A percentile compares a stretch with the other conserved stretches of the same genome.
Evolutionary conservation across 2,329 filamentous ascomycete species (phyloP).

Genomic region (Dactylellina parvicollis): DNA sequence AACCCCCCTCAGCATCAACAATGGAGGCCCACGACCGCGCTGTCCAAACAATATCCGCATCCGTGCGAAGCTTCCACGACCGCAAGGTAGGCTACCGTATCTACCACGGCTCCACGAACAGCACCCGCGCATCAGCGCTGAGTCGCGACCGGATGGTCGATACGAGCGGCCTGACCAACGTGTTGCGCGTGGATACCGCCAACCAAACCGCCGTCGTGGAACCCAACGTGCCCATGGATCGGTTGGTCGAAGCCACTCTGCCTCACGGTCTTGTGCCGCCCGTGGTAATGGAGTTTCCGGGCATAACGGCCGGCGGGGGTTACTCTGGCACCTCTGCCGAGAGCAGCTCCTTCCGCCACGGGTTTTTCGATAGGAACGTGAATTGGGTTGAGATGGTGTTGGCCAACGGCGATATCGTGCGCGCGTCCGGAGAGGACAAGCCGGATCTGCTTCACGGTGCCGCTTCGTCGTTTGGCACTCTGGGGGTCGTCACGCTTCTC

Average conservation of each 20-base stretch:
- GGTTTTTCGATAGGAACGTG: conserved; percentile 73
- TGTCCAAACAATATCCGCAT: conserved; percentile 64
- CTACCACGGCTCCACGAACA: conserved; percentile 69
- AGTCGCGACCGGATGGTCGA: conserved; percentile 64
- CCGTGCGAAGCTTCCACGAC: conserved; percentile 64
- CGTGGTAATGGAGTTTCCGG: conserved; percentile 77
- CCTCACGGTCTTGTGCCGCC: conserved; percentile 69
- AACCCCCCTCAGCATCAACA: background rate
- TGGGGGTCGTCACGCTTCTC: conserved; percentile 71
- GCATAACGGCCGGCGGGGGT: conserved; percentile 74
- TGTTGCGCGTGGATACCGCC: conserved; percentile 63
- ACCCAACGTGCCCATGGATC: conserved; percentile 76
- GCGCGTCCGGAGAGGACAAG: conserved; percentile 64
- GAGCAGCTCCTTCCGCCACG: conserved; percentile 73
- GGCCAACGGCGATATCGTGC: conserved; percentile 68
- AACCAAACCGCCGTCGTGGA: conserved; percentile 68
- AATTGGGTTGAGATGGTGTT: conserved; percentile 72
- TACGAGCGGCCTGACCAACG: conserved; percentile 65
- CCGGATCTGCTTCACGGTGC: conserved; percentile 70
- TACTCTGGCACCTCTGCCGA: conserved; percentile 75
- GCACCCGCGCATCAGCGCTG: conserved; percentile 64
- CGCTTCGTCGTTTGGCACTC: conserved; percentile 69
- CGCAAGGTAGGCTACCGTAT: conserved; percentile 67
- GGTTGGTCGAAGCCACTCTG: conserved; percentile 69
- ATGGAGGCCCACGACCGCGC: conserved; percentile 61